Conservation (phyloP, 306 rosid genomes). For the Glycyrrhiza uralensis region DNA sequence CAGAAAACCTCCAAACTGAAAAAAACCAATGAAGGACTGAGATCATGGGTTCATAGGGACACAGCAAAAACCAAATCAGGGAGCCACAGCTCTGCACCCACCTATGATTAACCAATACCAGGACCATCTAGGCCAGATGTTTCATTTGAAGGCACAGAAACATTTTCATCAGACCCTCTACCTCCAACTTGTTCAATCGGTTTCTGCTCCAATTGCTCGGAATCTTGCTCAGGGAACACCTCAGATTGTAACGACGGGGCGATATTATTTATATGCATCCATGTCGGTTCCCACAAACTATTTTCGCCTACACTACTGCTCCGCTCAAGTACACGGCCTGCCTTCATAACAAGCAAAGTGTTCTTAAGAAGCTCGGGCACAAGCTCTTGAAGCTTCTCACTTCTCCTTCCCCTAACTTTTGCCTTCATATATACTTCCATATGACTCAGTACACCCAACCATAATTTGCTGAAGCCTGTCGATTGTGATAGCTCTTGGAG, state of each 20-base stretch:
- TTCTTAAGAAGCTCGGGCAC: conserved; percentile 91
- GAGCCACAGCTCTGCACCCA: conserved; percentile 19
- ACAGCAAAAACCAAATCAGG: conserved; percentile 28
- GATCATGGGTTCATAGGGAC: conserved; percentile 36
- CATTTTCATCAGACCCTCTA: conserved; percentile 39
- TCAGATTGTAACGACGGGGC: conserved; percentile 72
- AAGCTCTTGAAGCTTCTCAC: conserved; percentile 80
- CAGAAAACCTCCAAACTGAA: conserved; percentile 31
- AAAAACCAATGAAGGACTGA: conserved; percentile 23
- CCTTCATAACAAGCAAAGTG: conserved; percentile 79
- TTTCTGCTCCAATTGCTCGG: conserved; percentile 39
- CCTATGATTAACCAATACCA: conserved; percentile 46
- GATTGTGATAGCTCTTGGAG: conserved; percentile 59
- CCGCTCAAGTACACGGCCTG: conserved; percentile 44
- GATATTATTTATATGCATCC: conserved; percentile 68
- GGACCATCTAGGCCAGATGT: conserved; percentile 35
- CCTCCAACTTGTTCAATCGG: conserved; percentile 43
- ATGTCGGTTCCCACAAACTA: conserved; percentile 86
- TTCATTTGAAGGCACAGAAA: conserved; percentile 40
- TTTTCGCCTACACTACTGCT: conserved; percentile 59
- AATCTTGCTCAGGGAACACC: conserved; percentile 69
- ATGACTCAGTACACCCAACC: conserved; percentile 74
- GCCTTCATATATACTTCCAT: conserved; percentile 70
- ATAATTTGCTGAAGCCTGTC: conserved; percentile 69
- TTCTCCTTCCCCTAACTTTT: conserved; percentile 74